A percentile compares a stretch with the other conserved stretches of the same genome.
These are phyloP conservation scores for Persicaria tinctoria DNA, from an alignment of 148 eudicot genomes.

Conservation along the genomic window DNA sequence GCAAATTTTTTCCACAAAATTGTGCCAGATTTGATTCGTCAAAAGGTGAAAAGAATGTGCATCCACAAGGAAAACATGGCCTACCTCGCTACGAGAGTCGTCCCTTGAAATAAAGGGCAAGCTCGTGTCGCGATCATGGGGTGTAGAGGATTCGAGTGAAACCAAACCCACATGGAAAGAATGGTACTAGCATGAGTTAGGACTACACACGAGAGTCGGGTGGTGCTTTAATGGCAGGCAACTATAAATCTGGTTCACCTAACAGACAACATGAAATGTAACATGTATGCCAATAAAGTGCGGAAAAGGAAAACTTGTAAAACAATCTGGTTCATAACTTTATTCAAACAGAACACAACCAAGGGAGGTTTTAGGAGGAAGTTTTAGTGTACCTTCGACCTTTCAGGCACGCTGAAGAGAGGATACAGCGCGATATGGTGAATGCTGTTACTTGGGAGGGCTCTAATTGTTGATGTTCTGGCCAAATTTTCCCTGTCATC, in stretches of 20 bases:
- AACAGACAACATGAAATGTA: not conserved
- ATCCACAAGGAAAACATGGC: not conserved
- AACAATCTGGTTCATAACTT: no score
- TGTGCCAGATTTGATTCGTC: not conserved
- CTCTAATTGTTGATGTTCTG: no score
- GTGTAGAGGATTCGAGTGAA: not conserved
- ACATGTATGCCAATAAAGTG: not conserved
- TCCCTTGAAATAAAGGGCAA: not conserved
- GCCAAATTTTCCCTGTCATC: no score
- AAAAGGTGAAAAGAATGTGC: not conserved
- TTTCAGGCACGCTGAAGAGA: not conserved
- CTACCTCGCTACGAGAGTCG: not conserved
- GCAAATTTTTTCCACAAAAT: not conserved
- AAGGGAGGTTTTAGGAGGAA: not conserved
- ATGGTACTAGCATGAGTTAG: not conserved
- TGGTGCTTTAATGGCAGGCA: not conserved
- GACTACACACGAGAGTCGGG: not conserved
- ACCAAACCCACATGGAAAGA: not conserved
- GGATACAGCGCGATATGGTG: no score
- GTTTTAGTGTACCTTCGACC: not conserved
- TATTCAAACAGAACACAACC: not conserved
- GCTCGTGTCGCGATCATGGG: not conserved
- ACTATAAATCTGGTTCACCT: not conserved
- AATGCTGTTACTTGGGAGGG: not conserved
- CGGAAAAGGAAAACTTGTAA: not conserved